phyloP scores from a whole-genome alignment of 176 grass and related monocot species.

The Canna indica region DNA sequence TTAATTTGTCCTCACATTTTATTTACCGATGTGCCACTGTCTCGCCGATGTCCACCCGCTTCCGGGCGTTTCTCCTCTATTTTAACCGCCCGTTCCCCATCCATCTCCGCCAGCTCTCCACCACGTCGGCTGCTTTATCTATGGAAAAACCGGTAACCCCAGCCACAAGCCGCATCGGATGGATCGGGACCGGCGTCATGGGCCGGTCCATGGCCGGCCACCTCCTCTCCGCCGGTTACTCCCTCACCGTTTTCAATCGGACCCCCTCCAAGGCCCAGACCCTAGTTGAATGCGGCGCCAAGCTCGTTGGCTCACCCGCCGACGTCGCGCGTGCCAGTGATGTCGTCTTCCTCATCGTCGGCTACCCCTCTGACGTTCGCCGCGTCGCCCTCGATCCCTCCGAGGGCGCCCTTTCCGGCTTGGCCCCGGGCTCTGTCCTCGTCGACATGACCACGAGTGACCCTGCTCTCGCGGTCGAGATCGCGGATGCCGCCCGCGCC shows the following conservation, averaged over 20 bases:
- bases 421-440: constrained; percentile 54
- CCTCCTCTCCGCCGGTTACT: constrained; percentile 70
- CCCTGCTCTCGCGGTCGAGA: constrained; percentile 71
- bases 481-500: constrained; percentile 31
- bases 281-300: constrained; percentile 46
- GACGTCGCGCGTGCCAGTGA: constrained; percentile 46
- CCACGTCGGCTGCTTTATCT: constrained; percentile 29
- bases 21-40: constrained; percentile 5
- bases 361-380: constrained; percentile 77
- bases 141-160: constrained; percentile 26
- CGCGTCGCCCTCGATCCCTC: constrained; percentile 48
- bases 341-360: constrained; percentile 95
- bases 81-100: neutral
- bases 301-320: constrained; percentile 33
- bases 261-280: constrained; percentile 59
- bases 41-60: constrained; percentile 24
- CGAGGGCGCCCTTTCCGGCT: constrained; percentile 48
- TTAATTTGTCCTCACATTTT: too few species aligned
- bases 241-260: constrained; percentile 74
- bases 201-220: constrained; percentile 87
- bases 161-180: constrained; percentile 51
- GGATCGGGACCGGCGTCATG: constrained; percentile 92
- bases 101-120: neutral
- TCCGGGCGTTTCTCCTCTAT: constrained; percentile 11
- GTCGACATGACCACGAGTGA: constrained; percentile 94